A percentile compares a stretch with the other conserved stretches of the same genome.
phyloP scores from a whole-genome alignment of 345 rosid genomes.

The Ceriops tagal region DNA sequence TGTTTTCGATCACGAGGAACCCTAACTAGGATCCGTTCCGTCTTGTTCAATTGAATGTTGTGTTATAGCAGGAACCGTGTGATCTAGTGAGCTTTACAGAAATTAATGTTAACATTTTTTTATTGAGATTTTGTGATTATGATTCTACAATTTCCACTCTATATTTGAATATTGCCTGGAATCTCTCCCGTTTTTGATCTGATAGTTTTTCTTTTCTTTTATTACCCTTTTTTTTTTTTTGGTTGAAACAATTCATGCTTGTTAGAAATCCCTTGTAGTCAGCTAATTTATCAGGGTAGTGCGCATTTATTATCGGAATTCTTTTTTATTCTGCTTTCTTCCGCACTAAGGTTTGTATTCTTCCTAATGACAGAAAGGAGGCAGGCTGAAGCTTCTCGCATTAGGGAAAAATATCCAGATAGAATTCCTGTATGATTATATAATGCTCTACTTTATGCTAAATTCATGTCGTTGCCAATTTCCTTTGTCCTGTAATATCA shows the following conservation, averaged over 20 bases:
- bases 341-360: background rate
- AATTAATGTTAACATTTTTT: no score
- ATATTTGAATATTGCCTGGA: no score
- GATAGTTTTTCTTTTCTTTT: background rate
- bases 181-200: background rate
- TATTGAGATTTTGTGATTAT: no score
- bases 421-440: constrained; percentile 74
- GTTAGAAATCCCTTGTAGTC: background rate
- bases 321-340: background rate
- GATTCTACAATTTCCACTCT: no score
- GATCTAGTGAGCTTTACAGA: no score
- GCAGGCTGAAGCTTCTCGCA: constrained; percentile 90
- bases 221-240: background rate
- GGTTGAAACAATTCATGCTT: no score
- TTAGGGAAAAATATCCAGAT: constrained; percentile 92
- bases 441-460: background rate
- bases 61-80: no score
- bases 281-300: background rate
- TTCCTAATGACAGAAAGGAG: constrained; percentile 66
- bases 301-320: background rate
- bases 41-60: no score
- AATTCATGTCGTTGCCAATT: background rate
- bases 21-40: no score
- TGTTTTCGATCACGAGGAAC: no score
- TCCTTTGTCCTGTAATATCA: no score